These are phyloP conservation scores for Kockovaella imperatae DNA, from an alignment of 768 basidiomycete species.

Conservation along the genomic window DNA sequence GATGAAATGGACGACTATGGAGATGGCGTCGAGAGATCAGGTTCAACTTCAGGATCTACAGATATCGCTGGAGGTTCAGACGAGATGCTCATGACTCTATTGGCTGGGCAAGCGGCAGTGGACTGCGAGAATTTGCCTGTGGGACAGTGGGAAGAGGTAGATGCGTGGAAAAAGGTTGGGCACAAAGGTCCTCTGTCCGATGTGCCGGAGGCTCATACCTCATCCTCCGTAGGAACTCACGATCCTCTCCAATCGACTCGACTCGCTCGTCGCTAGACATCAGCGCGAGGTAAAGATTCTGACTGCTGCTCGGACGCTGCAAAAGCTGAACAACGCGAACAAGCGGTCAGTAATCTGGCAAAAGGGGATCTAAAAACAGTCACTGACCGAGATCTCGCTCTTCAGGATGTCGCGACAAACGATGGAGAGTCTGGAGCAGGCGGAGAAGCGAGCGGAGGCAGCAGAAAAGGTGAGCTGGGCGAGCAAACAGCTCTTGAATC, in stretches of 20 bases:
- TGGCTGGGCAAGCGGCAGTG: constrained; percentile 90
- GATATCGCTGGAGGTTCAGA: constrained; percentile 50
- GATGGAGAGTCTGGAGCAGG: constrained; percentile 40
- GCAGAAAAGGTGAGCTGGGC: constrained; percentile 40
- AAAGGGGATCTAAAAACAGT: not conserved
- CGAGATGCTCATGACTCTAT: constrained; percentile 76
- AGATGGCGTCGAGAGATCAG: not conserved
- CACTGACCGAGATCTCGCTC: not conserved
- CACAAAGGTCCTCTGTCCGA: not conserved
- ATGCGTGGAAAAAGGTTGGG: constrained; percentile 61
- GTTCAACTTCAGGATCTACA: constrained; percentile 11
- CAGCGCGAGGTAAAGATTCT: constrained; percentile 46
- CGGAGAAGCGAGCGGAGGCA: constrained; percentile 43
- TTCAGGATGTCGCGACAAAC: constrained; percentile 44
- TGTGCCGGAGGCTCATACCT: not conserved
- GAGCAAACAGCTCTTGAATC: not conserved
- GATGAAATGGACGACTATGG: not conserved
- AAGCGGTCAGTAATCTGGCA: constrained; percentile 27
- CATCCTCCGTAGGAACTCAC: constrained; percentile 34
- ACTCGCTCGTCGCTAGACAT: constrained; percentile 34
- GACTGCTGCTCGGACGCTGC: constrained; percentile 44
- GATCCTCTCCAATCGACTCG: constrained; percentile 34
- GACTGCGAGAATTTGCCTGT: constrained; percentile 77
- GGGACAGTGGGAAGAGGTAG: constrained; percentile 63
- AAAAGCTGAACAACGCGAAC: constrained; percentile 42